Evolutionary conservation across 352 stramenopile genomes (phyloP).

Genomic region (Aphanomyces invadans): DNA sequence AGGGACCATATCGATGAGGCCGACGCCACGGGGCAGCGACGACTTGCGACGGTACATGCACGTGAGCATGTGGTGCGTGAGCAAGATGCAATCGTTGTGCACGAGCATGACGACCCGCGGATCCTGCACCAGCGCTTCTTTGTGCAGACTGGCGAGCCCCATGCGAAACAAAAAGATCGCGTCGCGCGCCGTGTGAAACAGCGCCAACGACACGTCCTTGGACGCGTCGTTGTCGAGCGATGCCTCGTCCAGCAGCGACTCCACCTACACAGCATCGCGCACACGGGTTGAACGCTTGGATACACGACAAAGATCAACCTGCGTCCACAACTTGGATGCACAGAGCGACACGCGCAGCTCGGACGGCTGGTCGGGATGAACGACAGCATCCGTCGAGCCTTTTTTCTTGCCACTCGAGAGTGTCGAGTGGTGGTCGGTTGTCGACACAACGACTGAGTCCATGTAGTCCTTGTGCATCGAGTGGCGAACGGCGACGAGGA

Average conservation of each 20-base stretch:
- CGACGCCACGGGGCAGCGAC: slow-evolving; percentile 48
- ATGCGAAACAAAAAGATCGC: slow-evolving; percentile 63
- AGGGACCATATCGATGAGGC: slow-evolving; percentile 77
- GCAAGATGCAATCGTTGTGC: slow-evolving; percentile 81
- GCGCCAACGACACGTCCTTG: slow-evolving; percentile 20
- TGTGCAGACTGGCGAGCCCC: slow-evolving; percentile 58
- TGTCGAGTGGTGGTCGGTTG: too few species aligned
- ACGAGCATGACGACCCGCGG: slow-evolving; percentile 61
- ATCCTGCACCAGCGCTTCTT: slow-evolving; percentile 58
- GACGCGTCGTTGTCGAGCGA: background rate
- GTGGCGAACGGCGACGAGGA: background rate
- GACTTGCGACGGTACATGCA: slow-evolving; percentile 7
- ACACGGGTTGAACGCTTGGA: background rate
- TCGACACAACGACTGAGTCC: slow-evolving; percentile 16
- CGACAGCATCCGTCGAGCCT: background rate
- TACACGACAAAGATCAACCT: background rate
- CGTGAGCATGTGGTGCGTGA: slow-evolving; percentile 70
- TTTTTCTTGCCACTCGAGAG: background rate
- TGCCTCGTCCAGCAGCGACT: slow-evolving; percentile 12
- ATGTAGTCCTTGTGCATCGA: slow-evolving; percentile 25
- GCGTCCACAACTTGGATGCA: background rate
- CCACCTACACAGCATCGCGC: background rate
- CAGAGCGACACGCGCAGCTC: slow-evolving; percentile 18
- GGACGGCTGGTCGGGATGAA: too few species aligned
- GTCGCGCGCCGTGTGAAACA: slow-evolving; percentile 78